Base-by-base conservation (phyloP, 768 basidiomycete genomes). In the Suillus fuscotomentosus region DNA sequence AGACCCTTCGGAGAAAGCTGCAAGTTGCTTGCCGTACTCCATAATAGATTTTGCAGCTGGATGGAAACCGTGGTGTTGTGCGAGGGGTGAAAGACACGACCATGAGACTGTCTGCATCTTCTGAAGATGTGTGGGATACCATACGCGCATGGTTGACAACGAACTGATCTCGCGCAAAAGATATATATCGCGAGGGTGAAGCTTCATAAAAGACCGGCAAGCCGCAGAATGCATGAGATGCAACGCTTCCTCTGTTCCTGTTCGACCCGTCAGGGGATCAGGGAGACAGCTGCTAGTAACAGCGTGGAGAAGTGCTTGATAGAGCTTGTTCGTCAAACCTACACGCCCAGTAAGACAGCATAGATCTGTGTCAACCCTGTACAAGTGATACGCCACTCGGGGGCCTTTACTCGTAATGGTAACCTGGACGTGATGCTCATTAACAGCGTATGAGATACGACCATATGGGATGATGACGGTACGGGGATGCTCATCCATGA, bases 221-320 rank as follows among this genome's bases (percentile, higher is more conserved):
- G 72, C 64, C 3, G 80, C 77, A 1, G 81, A 81, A 8, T 64
- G 65, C 24, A 86, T 70, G 48, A 78, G 69, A 57, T 73, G 67
- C 14, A 84, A 67, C 1, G 83, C 83, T 53, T 84, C 77, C 48
- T 82, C 78, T 1, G 78, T 78, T 5, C 84, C 84, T 0, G 79
- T 80, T 11, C 78, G 78, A n/a, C 68, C 67, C 0, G 79, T 82
- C 27, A 85, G 70, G 1, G 82, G 80, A 69, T 85, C 84, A 8
- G 75, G 72, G 11, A 80, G 69, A 55, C 76, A 76, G 5, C 55
- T 61, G 20, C 80, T 78, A 2, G 78, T 84, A 6, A 83, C 63
- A 24, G 81, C 80, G 51, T 86, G 84, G 15, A 86, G 72, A 60
- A 82, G 81, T 2, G 77, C 72, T 47, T 73, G 74, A 61, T 75